These are phyloP conservation scores for Colletotrichum euphorbiae DNA, from an alignment of 2,329 filamentous ascomycete species.

Conservation along the genomic window DNA sequence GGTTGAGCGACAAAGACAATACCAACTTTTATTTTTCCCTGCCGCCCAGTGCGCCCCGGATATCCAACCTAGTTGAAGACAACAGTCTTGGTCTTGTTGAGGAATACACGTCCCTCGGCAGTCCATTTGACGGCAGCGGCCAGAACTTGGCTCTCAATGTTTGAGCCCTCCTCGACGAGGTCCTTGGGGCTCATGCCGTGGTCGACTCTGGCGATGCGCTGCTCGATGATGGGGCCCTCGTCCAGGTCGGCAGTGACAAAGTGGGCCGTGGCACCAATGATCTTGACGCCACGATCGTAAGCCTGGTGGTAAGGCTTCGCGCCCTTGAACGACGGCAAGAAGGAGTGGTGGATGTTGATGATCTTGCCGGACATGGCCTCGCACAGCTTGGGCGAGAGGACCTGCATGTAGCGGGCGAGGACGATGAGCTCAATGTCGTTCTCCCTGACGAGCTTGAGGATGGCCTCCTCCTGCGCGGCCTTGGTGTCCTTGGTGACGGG, in stretches of 20 bases:
- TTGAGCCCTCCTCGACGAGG: conserved; percentile 82
- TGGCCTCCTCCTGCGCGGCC: conserved; percentile 75
- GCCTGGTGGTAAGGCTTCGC: conserved; percentile 91
- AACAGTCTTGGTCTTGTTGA: conserved; percentile 84
- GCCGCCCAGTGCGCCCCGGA: not conserved
- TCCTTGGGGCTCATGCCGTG: conserved; percentile 82
- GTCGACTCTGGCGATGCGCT: conserved; percentile 81
- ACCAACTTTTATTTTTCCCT: conserved; percentile 25
- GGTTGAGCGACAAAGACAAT: conserved; percentile 6
- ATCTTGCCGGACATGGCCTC: conserved; percentile 84
- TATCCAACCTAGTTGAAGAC: conserved; percentile 67
- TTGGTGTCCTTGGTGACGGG: conserved; percentile 85
- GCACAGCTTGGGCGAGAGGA: conserved; percentile 80
- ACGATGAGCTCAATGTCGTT: conserved; percentile 83
- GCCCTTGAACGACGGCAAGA: conserved; percentile 89
- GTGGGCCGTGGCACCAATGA: conserved; percentile 87
- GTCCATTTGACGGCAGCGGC: conserved; percentile 88
- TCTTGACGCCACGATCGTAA: conserved; percentile 88
- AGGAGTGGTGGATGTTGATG: conserved; percentile 93
- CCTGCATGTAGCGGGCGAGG: conserved; percentile 89
- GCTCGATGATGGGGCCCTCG: conserved; percentile 90
- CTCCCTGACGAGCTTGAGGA: conserved; percentile 76
- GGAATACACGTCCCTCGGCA: conserved; percentile 80
- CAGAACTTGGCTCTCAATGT: conserved; percentile 85
- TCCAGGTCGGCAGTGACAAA: conserved; percentile 88